phyloP scores from a whole-genome alignment of 2,329 filamentous ascomycete species.

The Lecanoromycetidae sp. region DNA sequence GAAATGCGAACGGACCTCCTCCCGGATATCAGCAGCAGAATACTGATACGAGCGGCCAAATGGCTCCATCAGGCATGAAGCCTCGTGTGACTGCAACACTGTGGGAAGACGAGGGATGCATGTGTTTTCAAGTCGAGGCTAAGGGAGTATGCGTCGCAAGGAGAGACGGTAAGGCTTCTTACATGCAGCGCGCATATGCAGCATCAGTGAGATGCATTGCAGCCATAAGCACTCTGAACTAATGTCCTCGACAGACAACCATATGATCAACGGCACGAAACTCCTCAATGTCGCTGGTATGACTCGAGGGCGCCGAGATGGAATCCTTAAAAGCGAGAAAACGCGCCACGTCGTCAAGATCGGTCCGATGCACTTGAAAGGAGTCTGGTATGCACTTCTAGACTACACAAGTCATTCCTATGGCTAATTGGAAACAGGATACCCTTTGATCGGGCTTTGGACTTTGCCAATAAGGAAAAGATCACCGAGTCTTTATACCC shows the following conservation, averaged over 20 bases:
- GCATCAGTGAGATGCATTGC: conserved; percentile 4
- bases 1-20: conserved; percentile 29
- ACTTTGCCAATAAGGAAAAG: conserved; percentile 99
- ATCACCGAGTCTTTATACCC: conserved; percentile 93
- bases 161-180: conserved; percentile 58
- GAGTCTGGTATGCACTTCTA: conserved; percentile 63
- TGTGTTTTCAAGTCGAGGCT: conserved; percentile 96
- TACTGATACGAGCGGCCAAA: conserved; percentile 74
- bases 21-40: conserved; percentile 45
- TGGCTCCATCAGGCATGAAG: conserved; percentile 89
- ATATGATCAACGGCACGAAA: conserved; percentile 99
- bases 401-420: neutral
- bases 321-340: conserved; percentile 96
- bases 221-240: neutral
- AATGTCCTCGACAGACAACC: conserved; percentile 56
- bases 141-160: conserved; percentile 91
- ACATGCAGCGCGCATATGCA: conserved; percentile 9
- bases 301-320: conserved; percentile 89
- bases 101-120: conserved; percentile 95
- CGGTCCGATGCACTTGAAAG: conserved; percentile 96
- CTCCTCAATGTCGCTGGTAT: conserved; percentile 94
- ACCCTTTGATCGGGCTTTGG: conserved; percentile 89
- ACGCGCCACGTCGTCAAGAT: conserved; percentile 96
- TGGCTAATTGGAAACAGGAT: conserved; percentile 51
- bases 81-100: conserved; percentile 89